A percentile compares a stretch with the other conserved stretches of the same genome.
Evolutionary conservation across 2,329 filamentous ascomycete species (phyloP).

Genomic region (Uncinocarpus reesii): DNA sequence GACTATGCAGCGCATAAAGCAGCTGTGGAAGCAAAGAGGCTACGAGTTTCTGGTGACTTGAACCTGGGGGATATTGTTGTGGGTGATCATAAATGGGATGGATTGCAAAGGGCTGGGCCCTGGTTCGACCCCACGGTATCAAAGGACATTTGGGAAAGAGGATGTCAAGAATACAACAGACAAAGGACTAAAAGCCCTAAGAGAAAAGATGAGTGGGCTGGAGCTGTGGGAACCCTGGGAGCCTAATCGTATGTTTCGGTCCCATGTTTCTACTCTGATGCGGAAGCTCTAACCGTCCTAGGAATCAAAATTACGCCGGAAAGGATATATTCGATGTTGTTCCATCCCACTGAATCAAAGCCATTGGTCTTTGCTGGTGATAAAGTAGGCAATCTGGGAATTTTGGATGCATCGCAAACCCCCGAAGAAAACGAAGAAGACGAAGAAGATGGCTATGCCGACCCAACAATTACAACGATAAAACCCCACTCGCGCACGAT

Average conservation of each 20-base stretch:
- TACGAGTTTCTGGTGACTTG: slow-evolving; percentile 56
- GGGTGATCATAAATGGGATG: slow-evolving; percentile 66
- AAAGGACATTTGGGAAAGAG: slow-evolving; percentile 75
- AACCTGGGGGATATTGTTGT: slow-evolving; percentile 68
- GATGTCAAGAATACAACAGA: slow-evolving; percentile 72
- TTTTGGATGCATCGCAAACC: slow-evolving; percentile 78
- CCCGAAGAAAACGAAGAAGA: slow-evolving; percentile 47
- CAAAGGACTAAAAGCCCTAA: slow-evolving; percentile 59
- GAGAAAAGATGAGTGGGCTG: slow-evolving; percentile 66
- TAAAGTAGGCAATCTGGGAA: slow-evolving; percentile 79
- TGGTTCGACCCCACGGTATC: slow-evolving; percentile 64
- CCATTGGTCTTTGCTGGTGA: slow-evolving; percentile 87
- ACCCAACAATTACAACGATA: slow-evolving; percentile 76
- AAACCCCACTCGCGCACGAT: slow-evolving; percentile 88
- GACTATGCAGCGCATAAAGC: slow-evolving; percentile 49
- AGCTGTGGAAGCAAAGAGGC: slow-evolving; percentile 50
- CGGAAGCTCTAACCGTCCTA: slow-evolving; percentile 25
- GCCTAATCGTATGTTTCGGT: slow-evolving; percentile 54
- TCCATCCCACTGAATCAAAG: slow-evolving; percentile 80
- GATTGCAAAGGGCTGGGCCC: slow-evolving; percentile 51
- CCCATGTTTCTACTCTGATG: neutral
- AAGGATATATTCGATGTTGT: slow-evolving; percentile 72
- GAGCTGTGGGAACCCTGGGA: slow-evolving; percentile 74
- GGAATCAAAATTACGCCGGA: slow-evolving; percentile 88
- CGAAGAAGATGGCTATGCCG: slow-evolving; percentile 52